Base-by-base conservation (phyloP, 2,329 filamentous ascomycete genomes). In the Monilinia vaccinii-corymbosi region DNA sequence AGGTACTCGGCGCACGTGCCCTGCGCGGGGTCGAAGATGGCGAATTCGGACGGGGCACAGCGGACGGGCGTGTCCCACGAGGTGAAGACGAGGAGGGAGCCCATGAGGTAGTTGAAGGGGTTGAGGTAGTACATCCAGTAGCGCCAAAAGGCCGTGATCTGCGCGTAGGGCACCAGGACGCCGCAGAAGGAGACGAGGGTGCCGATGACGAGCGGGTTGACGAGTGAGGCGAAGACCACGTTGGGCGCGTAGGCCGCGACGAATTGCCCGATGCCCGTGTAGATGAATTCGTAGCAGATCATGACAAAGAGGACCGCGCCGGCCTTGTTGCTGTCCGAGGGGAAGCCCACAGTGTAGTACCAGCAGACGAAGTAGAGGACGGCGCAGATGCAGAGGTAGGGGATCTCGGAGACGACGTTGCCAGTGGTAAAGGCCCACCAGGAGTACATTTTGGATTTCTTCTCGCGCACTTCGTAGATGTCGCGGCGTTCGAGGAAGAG, bases 111-210 rank as follows among this genome's bases (percentile, higher is more conserved):
- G 72, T 80, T 83, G 75, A 84, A 85, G 0, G 82, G 82, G 65
- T 85, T 81, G 18, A 83, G 68, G 56, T 75, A 84, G 72, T 84
- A 85, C 6, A 77, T 69, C 68, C 64, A 68, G 56, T 68, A 67
- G 45, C 63, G 75, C 88, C 88, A 91, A 72, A 91, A 91, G 0
- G 72, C 66, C 10, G 83, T 80, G 25, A 91, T 67, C 64, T 85
- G 86, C 82, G 0, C 79, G 77, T 86, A 89, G 0, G 87, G 87
- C 0, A 91, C 87, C 6, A 90, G 76, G 1, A 91, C 86, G 63
- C 88, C 88, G 66, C 87, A 91, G 75, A 92, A 91, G 1, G 80
- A 81, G 10, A 89, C 78, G 3, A 90, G 75, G 45, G 83, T 71
- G 7, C 80, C 77, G 59, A 85, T 73, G 13, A 85, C 56, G 0